Evolutionary conservation across 805 yeast genomes (phyloP).

Genomic region (Nakazawaea siamensis): DNA sequence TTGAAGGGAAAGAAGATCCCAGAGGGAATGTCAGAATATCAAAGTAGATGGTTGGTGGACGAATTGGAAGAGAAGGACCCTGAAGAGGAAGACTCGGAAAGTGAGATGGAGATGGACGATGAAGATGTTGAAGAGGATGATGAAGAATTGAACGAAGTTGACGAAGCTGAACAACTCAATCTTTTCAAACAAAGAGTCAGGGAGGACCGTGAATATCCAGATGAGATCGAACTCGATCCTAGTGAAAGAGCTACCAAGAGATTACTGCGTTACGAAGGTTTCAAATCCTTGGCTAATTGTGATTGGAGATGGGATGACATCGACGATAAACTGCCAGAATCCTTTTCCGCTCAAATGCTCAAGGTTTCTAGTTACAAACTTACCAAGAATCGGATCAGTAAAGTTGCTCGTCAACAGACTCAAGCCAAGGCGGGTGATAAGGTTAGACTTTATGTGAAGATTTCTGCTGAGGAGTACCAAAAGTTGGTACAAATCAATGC

Average conservation of each 20-base stretch:
- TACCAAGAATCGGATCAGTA: conserved; percentile 58
- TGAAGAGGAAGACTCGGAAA: conserved; percentile 28
- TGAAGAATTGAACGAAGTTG: conserved; percentile 68
- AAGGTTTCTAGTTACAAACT: conserved; percentile 72
- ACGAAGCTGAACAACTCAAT: conserved; percentile 70
- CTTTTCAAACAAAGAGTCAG: conserved; percentile 60
- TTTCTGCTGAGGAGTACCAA: conserved; percentile 40
- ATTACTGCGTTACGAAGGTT: conserved; percentile 75
- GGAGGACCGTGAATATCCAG: conserved; percentile 92
- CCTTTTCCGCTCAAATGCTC: conserved; percentile 63
- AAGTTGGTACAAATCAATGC: conserved; percentile 33
- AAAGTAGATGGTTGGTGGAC: conserved; percentile 53
- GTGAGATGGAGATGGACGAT: conserved; percentile 19
- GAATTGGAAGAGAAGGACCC: conserved; percentile 32
- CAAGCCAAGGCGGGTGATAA: conserved; percentile 55
- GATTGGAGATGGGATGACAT: conserved; percentile 83
- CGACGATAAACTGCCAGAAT: conserved; percentile 64
- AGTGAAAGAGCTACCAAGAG: conserved; percentile 66
- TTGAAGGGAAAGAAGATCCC: conserved; percentile 40
- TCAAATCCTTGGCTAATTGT: conserved; percentile 71
- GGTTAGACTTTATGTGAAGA: conserved; percentile 50
- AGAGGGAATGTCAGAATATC: conserved; percentile 69
- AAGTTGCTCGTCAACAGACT: conserved; percentile 43
- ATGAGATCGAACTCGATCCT: conserved; percentile 84
- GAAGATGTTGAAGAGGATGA: conserved; percentile 26